Conservation (phyloP, 495 filamentous ascomycete species). For the Lineolata rhizophorae region DNA sequence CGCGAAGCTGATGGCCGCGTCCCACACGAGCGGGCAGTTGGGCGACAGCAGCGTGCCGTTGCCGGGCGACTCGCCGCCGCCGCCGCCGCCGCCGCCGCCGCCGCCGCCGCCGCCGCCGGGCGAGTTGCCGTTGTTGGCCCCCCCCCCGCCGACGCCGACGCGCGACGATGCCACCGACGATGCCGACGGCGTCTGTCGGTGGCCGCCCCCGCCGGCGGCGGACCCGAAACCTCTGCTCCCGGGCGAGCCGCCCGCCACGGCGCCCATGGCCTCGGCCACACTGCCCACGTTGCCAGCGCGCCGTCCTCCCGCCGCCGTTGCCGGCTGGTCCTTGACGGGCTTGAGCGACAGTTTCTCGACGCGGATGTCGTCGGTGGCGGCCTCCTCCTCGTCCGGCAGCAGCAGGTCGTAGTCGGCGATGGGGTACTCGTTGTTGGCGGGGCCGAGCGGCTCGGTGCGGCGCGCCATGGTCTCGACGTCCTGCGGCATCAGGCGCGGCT, state of each 20-base stretch:
- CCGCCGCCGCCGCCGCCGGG: too few relatives aligned
- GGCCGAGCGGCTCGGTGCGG: constrained; percentile 43
- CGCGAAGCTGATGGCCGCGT: constrained; percentile 44
- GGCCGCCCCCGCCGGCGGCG: too few relatives aligned
- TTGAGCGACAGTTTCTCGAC: constrained; percentile 38
- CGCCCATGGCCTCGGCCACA: too few relatives aligned
- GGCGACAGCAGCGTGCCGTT: constrained; percentile 4
- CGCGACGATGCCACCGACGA: constrained; percentile 10
- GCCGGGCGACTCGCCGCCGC: too few relatives aligned
- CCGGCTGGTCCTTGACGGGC: constrained; percentile 11
- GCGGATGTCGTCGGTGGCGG: constrained; percentile 32
- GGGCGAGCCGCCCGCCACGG: too few relatives aligned
- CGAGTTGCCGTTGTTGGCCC: too few relatives aligned
- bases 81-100: too few relatives aligned
- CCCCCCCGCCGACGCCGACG: too few relatives aligned
- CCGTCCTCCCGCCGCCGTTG: too few relatives aligned
- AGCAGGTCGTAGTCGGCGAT: constrained; percentile 38
- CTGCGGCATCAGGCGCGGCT: constrained; percentile 23
- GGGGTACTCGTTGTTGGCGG: constrained; percentile 30
- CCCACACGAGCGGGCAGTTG: constrained; percentile 25
- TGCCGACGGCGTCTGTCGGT: neutral
- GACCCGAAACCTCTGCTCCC: too few relatives aligned
- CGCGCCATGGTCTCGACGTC: constrained; percentile 35
- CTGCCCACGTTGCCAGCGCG: too few relatives aligned
- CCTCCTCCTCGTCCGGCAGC: constrained; percentile 25